Base-by-base conservation (phyloP, 2,329 filamentous ascomycete species). In the Calonectria ilicicola region DNA sequence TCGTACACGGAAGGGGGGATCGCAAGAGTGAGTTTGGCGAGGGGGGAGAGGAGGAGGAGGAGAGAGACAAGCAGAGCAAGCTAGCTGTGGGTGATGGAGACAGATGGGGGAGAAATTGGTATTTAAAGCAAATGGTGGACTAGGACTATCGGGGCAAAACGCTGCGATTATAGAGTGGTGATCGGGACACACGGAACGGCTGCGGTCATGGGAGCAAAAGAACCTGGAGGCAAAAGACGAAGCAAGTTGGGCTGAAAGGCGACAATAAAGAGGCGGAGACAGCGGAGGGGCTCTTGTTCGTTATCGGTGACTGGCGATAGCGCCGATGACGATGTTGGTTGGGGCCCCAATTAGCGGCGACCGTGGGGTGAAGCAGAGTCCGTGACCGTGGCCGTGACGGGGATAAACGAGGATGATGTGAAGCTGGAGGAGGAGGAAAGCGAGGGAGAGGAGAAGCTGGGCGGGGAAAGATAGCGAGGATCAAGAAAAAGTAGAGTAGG, bases 291-390 rank as follows among this genome's bases (percentile, higher is more conserved):
- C 73, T 74, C 62, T 78, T 66, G 70, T 76, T 78, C 72, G 76
- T 78, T 79, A 77, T 79, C 78, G 74, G 76, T 63, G 74, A 26
- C 72, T 71, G 76, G 76, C 76, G 78, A 79, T 78, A 79, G 78
- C 77, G 76, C 78, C 74, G 70, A 80, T 76, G 78, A 77, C 75
- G 77, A 78, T 75, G 77, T 75, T 53, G 72, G 77, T 77, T 62
- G 72, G 74, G 72, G 74, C 69, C 70, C 76, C 53, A 71, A 67
- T 71, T 77, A 77, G 78, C 74, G 75, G 72, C 74, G 69, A 72
- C 51, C 75, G 74, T 74, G 72, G 73, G 73, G 71, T 69, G 69
- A 72, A 47, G 53, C 63, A 70, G 23, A 70, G 60, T 65, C 40
- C 65, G 69, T 49, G 56, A 65, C 51, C 56, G 66, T 47, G 29